Conservation (phyloP, 2,329 filamentous ascomycete species). For the Exserohilum turcica region DNA sequence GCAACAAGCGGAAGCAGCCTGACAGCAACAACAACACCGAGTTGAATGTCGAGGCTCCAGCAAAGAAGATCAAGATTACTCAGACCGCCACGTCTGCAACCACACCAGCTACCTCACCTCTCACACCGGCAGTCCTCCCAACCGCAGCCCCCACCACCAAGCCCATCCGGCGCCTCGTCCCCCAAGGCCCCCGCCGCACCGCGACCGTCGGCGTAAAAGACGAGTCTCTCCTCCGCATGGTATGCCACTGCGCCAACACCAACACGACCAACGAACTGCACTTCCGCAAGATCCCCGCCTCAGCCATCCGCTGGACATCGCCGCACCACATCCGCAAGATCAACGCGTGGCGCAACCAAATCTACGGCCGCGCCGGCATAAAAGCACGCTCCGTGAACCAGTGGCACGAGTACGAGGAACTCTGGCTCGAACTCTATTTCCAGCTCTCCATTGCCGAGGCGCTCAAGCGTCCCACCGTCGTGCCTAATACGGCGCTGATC, state of each 20-base stretch:
- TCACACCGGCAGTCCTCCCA: background rate
- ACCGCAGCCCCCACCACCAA: background rate
- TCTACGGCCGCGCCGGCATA: conserved; percentile 28
- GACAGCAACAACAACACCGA: too few species aligned
- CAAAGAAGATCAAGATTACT: background rate
- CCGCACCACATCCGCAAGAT: conserved; percentile 26
- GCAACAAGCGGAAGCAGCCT: too few species aligned
- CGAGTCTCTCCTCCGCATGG: conserved; percentile 18
- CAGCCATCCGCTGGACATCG: conserved; percentile 25
- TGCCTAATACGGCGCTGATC: conserved; percentile 10
- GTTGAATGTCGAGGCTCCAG: background rate
- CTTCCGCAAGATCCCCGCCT: conserved; percentile 24
- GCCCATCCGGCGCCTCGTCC: conserved; percentile 3
- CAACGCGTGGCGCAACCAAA: conserved; percentile 32
- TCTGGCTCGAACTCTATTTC: conserved; percentile 27
- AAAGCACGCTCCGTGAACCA: conserved; percentile 18
- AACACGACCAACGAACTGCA: conserved; percentile 16
- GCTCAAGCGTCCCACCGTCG: too few species aligned
- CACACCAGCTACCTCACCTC: too few species aligned
- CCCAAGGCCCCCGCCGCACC: conserved; percentile 12
- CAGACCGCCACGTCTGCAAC: too few species aligned
- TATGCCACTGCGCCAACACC: conserved; percentile 13
- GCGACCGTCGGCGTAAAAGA: conserved; percentile 16
- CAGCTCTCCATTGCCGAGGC: conserved; percentile 23
- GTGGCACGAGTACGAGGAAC: conserved; percentile 25